These are phyloP conservation scores for Ustilago hordei DNA, from an alignment of 1,284 basidiomycete species.

Conservation along the genomic window DNA sequence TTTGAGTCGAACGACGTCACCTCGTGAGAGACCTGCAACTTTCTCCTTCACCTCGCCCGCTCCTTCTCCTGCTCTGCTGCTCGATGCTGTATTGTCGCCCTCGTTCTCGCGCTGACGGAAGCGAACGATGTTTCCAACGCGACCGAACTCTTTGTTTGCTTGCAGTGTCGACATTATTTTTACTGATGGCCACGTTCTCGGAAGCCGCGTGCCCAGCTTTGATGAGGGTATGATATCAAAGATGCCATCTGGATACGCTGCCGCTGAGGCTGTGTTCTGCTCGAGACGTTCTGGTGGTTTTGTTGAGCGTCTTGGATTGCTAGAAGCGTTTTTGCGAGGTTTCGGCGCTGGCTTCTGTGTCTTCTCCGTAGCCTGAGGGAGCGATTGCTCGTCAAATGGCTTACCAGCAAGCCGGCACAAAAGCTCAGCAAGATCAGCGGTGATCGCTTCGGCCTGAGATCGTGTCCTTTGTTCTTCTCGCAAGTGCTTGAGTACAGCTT, in stretches of 20 bases:
- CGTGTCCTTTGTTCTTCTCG: slow-evolving; percentile 18
- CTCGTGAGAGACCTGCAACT: slow-evolving; percentile 39
- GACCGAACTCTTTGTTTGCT: slow-evolving; percentile 47
- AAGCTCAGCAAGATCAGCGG: slow-evolving; percentile 33
- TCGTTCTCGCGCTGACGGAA: slow-evolving; percentile 2
- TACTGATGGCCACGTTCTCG: slow-evolving; percentile 39
- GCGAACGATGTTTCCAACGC: slow-evolving; percentile 35
- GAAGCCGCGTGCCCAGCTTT: slow-evolving; percentile 17
- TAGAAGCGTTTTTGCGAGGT: background rate
- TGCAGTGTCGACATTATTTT: slow-evolving; percentile 39
- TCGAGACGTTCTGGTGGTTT: slow-evolving; percentile 1
- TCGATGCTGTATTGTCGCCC: background rate
- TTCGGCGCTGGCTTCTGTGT: background rate
- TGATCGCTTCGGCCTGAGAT: slow-evolving; percentile 6
- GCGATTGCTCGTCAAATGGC: background rate
- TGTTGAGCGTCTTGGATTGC: background rate
- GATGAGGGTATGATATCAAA: slow-evolving; percentile 43
- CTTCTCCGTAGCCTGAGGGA: background rate
- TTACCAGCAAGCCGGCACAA: slow-evolving; percentile 26
- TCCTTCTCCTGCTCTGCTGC: background rate
- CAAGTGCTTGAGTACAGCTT: slow-evolving; percentile 20
- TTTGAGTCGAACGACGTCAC: slow-evolving; percentile 39
- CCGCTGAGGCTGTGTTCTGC: background rate
- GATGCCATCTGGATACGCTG: slow-evolving; percentile 8
- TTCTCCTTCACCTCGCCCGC: slow-evolving; percentile 12